These are phyloP conservation scores for Aspergillus pseudonomiae DNA, from an alignment of 2,329 filamentous ascomycete species.

Conservation along the genomic window DNA sequence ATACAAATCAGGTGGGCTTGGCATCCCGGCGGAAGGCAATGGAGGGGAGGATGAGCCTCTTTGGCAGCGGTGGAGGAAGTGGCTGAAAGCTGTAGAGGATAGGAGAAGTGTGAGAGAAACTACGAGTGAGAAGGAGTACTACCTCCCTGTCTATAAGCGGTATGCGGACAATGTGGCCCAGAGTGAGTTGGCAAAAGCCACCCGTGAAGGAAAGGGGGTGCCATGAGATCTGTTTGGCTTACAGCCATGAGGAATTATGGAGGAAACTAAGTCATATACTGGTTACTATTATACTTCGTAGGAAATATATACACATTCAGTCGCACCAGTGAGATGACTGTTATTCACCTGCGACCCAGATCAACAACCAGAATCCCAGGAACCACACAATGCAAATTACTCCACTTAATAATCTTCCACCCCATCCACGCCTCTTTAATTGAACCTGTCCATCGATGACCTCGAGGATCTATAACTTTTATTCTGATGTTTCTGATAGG, in stretches of 20 bases:
- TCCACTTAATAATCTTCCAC: too few relatives aligned
- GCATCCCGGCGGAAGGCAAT: slow-evolving; percentile 52
- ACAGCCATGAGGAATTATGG: not conserved
- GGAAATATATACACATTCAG: too few relatives aligned
- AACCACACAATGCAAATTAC: too few relatives aligned
- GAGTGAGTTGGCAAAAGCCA: slow-evolving; percentile 64
- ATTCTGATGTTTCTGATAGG: not conserved
- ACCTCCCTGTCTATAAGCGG: slow-evolving; percentile 68
- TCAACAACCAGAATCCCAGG: not conserved
- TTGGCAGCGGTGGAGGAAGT: slow-evolving; percentile 69
- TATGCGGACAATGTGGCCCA: slow-evolving; percentile 69
- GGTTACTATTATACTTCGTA: not conserved
- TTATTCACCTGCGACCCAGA: not conserved
- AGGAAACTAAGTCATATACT: not conserved
- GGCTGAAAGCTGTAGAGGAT: slow-evolving; percentile 61
- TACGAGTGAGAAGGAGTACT: slow-evolving; percentile 68
- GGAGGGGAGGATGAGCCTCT: slow-evolving; percentile 57
- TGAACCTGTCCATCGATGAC: not conserved
- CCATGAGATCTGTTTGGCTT: slow-evolving; percentile 49
- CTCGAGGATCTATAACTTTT: not conserved
- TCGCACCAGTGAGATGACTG: not conserved
- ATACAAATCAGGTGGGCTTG: slow-evolving; percentile 64
- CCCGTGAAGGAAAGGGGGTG: slow-evolving; percentile 63
- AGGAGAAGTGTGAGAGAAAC: slow-evolving; percentile 69
- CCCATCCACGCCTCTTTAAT: too few relatives aligned